Evolutionary conservation across 148 eudicot genomes (phyloP).

Genomic region (Rhododendron simsii): DNA sequence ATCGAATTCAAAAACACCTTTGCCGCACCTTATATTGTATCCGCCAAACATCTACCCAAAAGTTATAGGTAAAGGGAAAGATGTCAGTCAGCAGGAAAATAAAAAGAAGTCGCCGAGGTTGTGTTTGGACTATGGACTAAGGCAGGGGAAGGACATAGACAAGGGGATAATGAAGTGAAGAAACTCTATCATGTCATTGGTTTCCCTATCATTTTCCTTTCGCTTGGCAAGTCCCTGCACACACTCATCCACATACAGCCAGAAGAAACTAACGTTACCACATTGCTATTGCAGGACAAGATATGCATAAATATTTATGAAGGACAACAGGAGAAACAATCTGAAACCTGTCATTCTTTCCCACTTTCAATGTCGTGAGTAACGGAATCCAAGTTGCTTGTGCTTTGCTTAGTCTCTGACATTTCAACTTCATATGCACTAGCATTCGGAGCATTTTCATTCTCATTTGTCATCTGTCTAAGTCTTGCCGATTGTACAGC

Average conservation of each 20-base stretch:
- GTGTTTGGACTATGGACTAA: not conserved
- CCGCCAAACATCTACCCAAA: slow-evolving; percentile 1
- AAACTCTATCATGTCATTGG: not conserved
- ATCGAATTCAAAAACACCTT: not conserved
- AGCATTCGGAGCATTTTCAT: slow-evolving; percentile 28
- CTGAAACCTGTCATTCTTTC: slow-evolving; percentile 12
- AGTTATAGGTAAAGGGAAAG: not conserved
- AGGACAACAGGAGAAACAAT: not conserved
- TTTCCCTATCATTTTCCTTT: not conserved
- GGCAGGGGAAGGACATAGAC: not conserved
- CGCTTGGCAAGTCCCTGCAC: not conserved
- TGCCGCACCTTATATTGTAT: not conserved
- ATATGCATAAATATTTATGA: not conserved
- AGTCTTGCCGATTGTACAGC: slow-evolving; percentile 64
- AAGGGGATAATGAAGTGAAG: not conserved
- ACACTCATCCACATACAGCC: not conserved
- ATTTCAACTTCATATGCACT: slow-evolving; percentile 75
- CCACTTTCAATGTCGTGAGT: slow-evolving; percentile 7
- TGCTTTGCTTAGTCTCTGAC: slow-evolving; percentile 60
- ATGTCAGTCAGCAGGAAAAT: not conserved
- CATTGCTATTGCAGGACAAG: not conserved
- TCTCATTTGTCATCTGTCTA: slow-evolving; percentile 44
- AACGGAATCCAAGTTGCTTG: slow-evolving; percentile 7
- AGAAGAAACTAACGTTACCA: not conserved
- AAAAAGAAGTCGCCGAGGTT: not conserved